phyloP scores from a whole-genome alignment of 148 eudicot genomes.

The Heliosperma pusillum region DNA sequence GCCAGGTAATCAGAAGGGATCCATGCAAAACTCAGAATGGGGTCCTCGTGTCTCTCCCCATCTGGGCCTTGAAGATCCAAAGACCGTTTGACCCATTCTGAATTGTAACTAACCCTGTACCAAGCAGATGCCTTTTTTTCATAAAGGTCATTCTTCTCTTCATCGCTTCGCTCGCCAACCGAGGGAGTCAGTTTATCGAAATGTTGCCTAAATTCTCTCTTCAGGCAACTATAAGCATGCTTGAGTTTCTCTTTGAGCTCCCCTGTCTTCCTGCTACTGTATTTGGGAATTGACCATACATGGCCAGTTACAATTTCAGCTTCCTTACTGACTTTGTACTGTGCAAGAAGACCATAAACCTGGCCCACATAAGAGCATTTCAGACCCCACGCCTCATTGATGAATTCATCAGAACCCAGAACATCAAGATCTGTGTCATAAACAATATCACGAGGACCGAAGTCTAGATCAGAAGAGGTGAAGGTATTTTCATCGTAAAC shows the following conservation, averaged over 20 bases:
- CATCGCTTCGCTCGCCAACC: conserved; percentile 34
- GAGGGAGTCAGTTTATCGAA: conserved; percentile 51
- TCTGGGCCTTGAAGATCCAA: conserved; percentile 46
- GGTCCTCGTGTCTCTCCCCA: conserved; percentile 32
- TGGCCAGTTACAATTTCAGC: conserved; percentile 91
- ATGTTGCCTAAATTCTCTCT: conserved; percentile 64
- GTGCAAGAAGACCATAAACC: conserved; percentile 60
- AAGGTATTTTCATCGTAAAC: conserved; percentile 31
- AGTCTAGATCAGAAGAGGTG: conserved; percentile 26
- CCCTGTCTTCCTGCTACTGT: conserved; percentile 59
- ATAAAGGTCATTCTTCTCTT: conserved; percentile 53
- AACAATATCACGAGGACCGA: conserved; percentile 26
- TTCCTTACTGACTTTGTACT: conserved; percentile 75
- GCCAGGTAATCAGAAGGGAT: conserved; percentile 82
- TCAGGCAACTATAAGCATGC: conserved; percentile 67
- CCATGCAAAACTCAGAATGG: conserved; percentile 87
- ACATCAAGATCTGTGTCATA: conserved; percentile 67
- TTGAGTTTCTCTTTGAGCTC: conserved; percentile 84
- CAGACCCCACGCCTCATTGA: conserved; percentile 59
- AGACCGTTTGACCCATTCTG: conserved; percentile 46
- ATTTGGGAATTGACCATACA: conserved; percentile 85
- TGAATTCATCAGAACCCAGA: conserved; percentile 44
- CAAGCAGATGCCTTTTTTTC: conserved; percentile 92
- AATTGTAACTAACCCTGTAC: conserved; percentile 80
- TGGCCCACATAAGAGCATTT: conserved; percentile 82